These are phyloP conservation scores for Clitopilus passeckerianus DNA, from an alignment of 768 basidiomycete genomes.

Conservation along the genomic window DNA sequence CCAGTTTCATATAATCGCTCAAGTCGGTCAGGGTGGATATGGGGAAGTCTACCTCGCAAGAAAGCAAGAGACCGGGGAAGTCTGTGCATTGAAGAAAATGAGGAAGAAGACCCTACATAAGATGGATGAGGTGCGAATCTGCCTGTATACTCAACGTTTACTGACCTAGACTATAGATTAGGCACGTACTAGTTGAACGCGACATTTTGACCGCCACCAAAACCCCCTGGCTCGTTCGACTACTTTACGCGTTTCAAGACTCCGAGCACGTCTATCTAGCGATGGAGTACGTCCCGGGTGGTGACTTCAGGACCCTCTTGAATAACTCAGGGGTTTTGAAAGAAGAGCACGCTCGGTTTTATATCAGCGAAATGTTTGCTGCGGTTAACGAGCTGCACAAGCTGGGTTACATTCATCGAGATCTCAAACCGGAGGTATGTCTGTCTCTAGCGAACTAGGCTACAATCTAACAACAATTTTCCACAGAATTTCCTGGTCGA, in stretches of 20 bases:
- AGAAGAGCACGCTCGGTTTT: conserved; percentile 95
- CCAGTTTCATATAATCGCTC: conserved; percentile 97
- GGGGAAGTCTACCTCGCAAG: conserved; percentile 96
- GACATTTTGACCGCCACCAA: conserved; percentile 97
- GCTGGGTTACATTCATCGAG: conserved; percentile 96
- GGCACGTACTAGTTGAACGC: conserved; percentile 96
- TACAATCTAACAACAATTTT: too few relatives aligned
- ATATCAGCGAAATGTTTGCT: conserved; percentile 97
- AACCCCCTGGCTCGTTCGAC: conserved; percentile 92
- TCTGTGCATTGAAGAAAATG: conserved; percentile 98
- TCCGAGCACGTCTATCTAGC: conserved; percentile 87
- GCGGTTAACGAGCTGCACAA: conserved; percentile 93
- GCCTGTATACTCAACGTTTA: background rate
- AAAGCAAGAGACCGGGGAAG: conserved; percentile 92
- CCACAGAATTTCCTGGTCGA: conserved; percentile 94
- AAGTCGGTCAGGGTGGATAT: conserved; percentile 98
- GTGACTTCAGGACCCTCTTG: conserved; percentile 94
- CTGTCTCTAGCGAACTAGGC: too few relatives aligned
- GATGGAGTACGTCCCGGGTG: conserved; percentile 99
- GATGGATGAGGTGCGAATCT: conserved; percentile 87
- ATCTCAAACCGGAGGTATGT: conserved; percentile 86
- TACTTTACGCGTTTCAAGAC: conserved; percentile 98
- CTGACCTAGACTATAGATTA: conserved; percentile 48
- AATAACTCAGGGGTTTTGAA: conserved; percentile 98
- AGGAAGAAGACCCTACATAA: conserved; percentile 89